These are phyloP conservation scores for Tolypocladium ovalisporum DNA, from an alignment of 2,329 filamentous ascomycete species.

Conservation along the genomic window DNA sequence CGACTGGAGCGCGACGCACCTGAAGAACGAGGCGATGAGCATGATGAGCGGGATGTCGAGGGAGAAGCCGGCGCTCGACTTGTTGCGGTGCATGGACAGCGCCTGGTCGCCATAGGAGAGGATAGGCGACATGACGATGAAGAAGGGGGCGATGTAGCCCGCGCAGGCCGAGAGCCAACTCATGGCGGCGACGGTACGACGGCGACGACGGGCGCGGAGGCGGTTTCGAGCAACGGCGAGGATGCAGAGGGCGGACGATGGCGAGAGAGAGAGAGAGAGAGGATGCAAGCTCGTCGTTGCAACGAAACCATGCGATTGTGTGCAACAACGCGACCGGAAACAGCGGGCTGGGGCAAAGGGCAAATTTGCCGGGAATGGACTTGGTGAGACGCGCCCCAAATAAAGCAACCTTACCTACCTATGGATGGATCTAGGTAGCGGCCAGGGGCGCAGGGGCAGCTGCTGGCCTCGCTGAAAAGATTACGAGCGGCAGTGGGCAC, in stretches of 20 bases:
- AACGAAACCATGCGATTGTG: background rate
- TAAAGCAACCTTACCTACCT: background rate
- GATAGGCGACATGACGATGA: conserved; percentile 52
- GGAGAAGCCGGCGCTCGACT: conserved; percentile 57
- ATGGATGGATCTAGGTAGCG: no score
- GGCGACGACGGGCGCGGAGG: background rate
- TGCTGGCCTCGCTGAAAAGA: background rate
- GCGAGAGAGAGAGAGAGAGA: background rate
- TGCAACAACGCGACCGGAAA: background rate
- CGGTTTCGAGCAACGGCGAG: background rate
- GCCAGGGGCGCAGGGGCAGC: background rate
- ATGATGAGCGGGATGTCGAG: conserved; percentile 63
- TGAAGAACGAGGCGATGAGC: conserved; percentile 56
- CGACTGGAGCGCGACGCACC: conserved; percentile 27
- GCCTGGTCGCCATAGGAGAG: conserved; percentile 57
- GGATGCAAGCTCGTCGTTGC: background rate
- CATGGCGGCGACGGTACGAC: conserved; percentile 17
- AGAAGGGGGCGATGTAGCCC: conserved; percentile 49
- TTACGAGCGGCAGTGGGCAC: background rate
- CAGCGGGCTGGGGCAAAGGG: background rate
- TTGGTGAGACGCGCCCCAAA: background rate
- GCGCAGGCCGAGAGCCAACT: conserved; percentile 36
- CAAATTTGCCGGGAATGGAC: background rate
- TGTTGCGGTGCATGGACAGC: conserved; percentile 50
- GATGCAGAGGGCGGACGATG: background rate